Evolutionary conservation across 441 rosid genomes (phyloP).

Genomic region (Lepidium campestre): DNA sequence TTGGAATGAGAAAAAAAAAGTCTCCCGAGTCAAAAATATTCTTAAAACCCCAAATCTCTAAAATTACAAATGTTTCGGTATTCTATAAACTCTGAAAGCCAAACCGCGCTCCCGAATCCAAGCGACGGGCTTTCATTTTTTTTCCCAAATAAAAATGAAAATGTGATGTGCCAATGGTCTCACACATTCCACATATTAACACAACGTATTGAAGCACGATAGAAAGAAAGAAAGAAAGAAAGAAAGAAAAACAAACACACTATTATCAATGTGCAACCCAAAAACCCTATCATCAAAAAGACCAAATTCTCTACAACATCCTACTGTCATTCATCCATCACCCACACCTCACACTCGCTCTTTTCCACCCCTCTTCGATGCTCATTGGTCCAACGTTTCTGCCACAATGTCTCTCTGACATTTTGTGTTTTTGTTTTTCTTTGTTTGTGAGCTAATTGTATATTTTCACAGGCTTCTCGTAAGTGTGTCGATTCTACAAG

Average conservation of each 20-base stretch:
- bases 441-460: conserved; percentile 30
- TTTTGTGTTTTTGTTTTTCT: not conserved
- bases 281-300: conserved; percentile 9
- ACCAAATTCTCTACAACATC: conserved; percentile 23
- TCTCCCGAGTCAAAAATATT: conserved; percentile 10
- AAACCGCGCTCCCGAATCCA: conserved; percentile 23
- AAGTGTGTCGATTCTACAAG: conserved; percentile 62
- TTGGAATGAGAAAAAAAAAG: not conserved
- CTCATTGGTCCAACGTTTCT: conserved; percentile 11
- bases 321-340: conserved; percentile 6
- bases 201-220: conserved; percentile 19
- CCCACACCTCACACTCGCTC: conserved; percentile 19
- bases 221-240: not conserved
- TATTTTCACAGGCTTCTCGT: conserved; percentile 64
- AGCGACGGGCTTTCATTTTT: conserved; percentile 5
- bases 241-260: conserved; percentile 2
- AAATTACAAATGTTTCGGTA: conserved; percentile 28
- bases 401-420: not conserved
- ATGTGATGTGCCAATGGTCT: conserved; percentile 13
- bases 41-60: conserved; percentile 15
- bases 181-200: conserved; percentile 24
- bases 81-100: conserved; percentile 28
- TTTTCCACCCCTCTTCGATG: conserved; percentile 4
- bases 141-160: conserved; percentile 1
- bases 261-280: conserved; percentile 20